A percentile compares a stretch with the other conserved stretches of the same genome.
Evolutionary conservation across 2,329 filamentous ascomycete species (phyloP).

Genomic region (Sporothrix dimorphospora): DNA sequence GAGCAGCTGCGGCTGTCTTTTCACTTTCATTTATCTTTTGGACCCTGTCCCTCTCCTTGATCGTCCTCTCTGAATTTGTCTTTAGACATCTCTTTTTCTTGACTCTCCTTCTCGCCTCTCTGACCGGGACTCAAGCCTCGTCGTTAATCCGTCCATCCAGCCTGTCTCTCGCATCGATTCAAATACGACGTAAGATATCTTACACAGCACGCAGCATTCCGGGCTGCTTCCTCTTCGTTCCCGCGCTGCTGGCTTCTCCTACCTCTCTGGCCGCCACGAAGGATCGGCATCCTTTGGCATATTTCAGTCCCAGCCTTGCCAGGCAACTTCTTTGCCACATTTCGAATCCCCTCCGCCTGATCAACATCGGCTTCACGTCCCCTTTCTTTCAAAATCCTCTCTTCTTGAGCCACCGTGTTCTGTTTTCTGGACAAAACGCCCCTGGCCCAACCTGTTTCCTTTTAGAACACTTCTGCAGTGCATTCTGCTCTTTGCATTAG

Average conservation of each 20-base stretch:
- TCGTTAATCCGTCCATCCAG: too few species aligned
- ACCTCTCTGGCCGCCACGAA: neutral
- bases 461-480: neutral
- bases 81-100: neutral
- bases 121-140: neutral
- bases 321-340: neutral
- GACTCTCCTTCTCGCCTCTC: neutral
- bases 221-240: neutral
- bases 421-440: neutral
- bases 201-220: neutral
- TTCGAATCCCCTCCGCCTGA: neutral
- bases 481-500: neutral
- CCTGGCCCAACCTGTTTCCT: neutral
- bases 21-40: neutral
- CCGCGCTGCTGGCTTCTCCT: neutral
- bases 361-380: neutral
- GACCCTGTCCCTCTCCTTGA: neutral
- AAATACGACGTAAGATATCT: neutral
- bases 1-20: neutral
- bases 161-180: neutral
- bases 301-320: neutral
- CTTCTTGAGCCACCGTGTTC: neutral
- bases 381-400: neutral
- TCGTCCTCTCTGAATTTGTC: neutral
- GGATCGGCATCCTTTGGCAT: too few species aligned